A percentile compares a stretch with the other conserved stretches of the same genome.
Evolutionary conservation across 805 yeast genomes (phyloP).

Genomic region (Clavispora fructus): DNA sequence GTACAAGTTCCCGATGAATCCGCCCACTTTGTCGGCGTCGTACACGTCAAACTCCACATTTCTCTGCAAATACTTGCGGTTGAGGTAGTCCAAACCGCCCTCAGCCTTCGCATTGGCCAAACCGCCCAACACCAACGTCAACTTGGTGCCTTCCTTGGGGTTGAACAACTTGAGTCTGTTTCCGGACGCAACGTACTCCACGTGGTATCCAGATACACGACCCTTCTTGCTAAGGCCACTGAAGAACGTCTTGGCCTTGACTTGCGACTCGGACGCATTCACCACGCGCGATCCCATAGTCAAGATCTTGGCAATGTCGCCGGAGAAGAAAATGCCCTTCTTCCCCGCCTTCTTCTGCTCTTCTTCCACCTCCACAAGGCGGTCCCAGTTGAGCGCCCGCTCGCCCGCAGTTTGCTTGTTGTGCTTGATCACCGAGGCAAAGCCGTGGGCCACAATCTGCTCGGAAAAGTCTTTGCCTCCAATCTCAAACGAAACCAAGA

Average conservation of each 20-base stretch:
- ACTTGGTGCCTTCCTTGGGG: conserved; percentile 66
- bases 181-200: conserved; percentile 66
- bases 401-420: conserved; percentile 64
- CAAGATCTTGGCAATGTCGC: conserved; percentile 40
- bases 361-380: conserved; percentile 62
- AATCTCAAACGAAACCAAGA: conserved; percentile 54
- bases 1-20: conserved; percentile 69
- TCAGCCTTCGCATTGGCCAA: conserved; percentile 39
- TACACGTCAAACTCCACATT: conserved; percentile 66
- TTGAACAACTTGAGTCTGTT: conserved; percentile 61
- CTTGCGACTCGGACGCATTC: conserved; percentile 72
- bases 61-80: conserved; percentile 58
- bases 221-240: conserved; percentile 64
- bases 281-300: conserved; percentile 58
- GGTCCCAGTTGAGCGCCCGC: conserved; percentile 74
- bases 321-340: conserved; percentile 56
- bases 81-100: conserved; percentile 44
- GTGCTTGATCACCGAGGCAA: conserved; percentile 74
- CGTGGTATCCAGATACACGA: conserved; percentile 48
- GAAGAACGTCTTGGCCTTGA: conserved; percentile 70
- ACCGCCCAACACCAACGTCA: conserved; percentile 75
- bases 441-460: conserved; percentile 57
- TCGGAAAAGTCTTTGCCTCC: conserved; percentile 57
- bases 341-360: conserved; percentile 48
- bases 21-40: conserved; percentile 72